Evolutionary conservation across 495 filamentous ascomycete genomes (phyloP).

Genomic region (Coniosporium apollinis): DNA sequence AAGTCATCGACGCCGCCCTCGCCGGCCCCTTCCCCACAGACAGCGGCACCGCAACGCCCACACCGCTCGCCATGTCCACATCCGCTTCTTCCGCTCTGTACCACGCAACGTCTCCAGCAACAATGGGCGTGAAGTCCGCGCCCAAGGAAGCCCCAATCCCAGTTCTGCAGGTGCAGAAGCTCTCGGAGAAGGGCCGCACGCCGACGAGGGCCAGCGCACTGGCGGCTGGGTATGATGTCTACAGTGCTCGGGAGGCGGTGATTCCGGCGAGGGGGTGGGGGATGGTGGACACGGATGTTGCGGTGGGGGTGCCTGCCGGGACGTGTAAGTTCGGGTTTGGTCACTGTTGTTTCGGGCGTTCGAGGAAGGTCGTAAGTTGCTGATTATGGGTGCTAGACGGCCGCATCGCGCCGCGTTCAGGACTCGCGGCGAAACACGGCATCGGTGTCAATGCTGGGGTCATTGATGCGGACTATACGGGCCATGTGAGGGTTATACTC

Average conservation of each 20-base stretch:
- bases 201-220: constrained; percentile 81
- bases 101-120: constrained; percentile 12
- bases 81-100: constrained; percentile 13
- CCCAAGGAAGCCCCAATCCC: constrained; percentile 23
- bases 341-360: neutral
- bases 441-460: constrained; percentile 92
- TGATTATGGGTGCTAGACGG: constrained; percentile 41
- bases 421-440: constrained; percentile 81
- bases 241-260: constrained; percentile 51
- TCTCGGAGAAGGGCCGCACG: constrained; percentile 50
- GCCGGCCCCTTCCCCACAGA: neutral
- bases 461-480: constrained; percentile 94
- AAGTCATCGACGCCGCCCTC: constrained; percentile 21
- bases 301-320: constrained; percentile 70
- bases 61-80: constrained; percentile 15
- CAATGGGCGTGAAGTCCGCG: constrained; percentile 10
- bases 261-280: constrained; percentile 72
- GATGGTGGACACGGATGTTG: constrained; percentile 77
- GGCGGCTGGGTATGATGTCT: constrained; percentile 88
- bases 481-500: constrained; percentile 79
- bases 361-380: constrained; percentile 1
- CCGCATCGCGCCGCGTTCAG: constrained; percentile 78
- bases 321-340: constrained; percentile 41
- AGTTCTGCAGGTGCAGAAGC: constrained; percentile 69
- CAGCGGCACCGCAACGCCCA: neutral